These are phyloP conservation scores for Thraustotheca clavata DNA, from an alignment of 352 stramenopile genomes.

Conservation along the genomic window DNA sequence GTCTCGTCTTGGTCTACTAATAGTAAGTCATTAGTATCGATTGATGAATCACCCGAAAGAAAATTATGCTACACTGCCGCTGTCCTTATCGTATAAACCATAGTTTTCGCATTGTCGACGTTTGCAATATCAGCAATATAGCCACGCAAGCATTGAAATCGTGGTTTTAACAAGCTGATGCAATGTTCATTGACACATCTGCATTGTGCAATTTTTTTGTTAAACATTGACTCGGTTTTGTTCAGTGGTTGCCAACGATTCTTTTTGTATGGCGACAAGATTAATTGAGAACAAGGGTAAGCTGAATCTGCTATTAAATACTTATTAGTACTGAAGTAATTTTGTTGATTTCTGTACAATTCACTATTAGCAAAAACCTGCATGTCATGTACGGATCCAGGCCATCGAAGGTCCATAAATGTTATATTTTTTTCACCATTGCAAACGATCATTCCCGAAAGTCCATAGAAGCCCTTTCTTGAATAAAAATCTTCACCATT, in stretches of 20 bases:
- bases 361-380: slow-evolving; percentile 1
- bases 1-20: too few species aligned
- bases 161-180: slow-evolving; percentile 1
- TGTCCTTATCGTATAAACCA: too few species aligned
- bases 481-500: slow-evolving; percentile 11
- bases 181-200: slow-evolving; percentile 19
- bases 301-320: not conserved
- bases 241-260: not conserved
- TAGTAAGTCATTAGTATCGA: too few species aligned
- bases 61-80: too few species aligned
- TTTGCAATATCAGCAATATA: too few species aligned
- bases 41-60: too few species aligned
- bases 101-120: too few species aligned
- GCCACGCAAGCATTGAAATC: slow-evolving; percentile 2
- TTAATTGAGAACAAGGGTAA: not conserved
- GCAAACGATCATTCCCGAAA: slow-evolving; percentile 4
- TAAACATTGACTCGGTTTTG: not conserved
- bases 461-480: slow-evolving; percentile 2
- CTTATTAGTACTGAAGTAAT: not conserved
- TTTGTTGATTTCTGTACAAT: not conserved
- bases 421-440: not conserved
- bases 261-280: not conserved
- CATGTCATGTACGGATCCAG: not conserved
- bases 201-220: not conserved
- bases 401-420: slow-evolving; percentile 12